Evolutionary conservation across 129 eudicot species (phyloP).

Genomic region (Flaveria trinervia): DNA sequence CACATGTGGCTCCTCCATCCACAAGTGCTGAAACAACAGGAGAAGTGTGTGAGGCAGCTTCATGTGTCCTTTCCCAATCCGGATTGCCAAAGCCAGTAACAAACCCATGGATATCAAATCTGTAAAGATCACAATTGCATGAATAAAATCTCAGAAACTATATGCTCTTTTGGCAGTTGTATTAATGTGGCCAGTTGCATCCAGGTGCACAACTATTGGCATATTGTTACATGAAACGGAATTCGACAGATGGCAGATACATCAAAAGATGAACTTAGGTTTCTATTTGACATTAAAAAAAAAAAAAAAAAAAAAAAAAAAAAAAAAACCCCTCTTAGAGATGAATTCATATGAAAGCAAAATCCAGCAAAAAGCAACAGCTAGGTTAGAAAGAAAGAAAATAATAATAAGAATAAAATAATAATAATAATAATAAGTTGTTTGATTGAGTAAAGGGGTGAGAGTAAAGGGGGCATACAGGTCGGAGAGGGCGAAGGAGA

Average conservation of each 20-base stretch:
- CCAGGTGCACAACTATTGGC: not conserved
- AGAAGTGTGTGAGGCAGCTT: constrained; percentile 72
- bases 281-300: too few species aligned
- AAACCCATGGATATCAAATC: constrained; percentile 75
- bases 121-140: constrained; percentile 32
- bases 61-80: constrained; percentile 93
- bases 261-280: too few species aligned
- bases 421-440: too few species aligned
- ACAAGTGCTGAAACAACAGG: constrained; percentile 74
- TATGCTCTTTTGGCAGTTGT: not conserved
- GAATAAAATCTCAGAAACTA: not conserved
- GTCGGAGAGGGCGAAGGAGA: constrained; percentile 87
- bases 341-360: too few species aligned
- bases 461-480: constrained; percentile 37
- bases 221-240: not conserved
- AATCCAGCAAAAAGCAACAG: too few species aligned
- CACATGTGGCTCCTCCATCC: constrained; percentile 95
- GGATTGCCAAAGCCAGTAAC: constrained; percentile 90
- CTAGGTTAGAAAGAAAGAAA: too few species aligned
- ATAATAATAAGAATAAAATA: too few species aligned
- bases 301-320: too few species aligned
- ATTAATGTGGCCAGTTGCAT: not conserved
- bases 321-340: too few species aligned
- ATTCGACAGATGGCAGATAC: too few species aligned
- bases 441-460: not conserved